Evolutionary conservation across 345 rosid genomes (phyloP), one percentile per base, ranked within the genome.

Genomic region (Pelargonium nanum): DNA sequence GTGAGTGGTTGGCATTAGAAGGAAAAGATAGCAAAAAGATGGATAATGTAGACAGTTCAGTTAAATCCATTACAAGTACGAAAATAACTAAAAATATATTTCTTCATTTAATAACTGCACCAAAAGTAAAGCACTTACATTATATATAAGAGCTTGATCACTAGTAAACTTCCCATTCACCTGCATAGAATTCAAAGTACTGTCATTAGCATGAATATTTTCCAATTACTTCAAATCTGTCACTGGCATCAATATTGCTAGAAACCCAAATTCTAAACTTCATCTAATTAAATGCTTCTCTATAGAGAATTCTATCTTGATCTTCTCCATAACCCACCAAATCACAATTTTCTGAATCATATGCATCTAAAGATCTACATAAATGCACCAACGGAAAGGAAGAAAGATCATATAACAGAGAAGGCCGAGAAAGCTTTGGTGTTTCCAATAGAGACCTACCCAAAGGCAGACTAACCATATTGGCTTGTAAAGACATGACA

Each of bases 111-210:
- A 32, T n/a, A n/a, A 40, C 16, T 19, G 23, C 2, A 58, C 69
- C 23, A 13, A 51, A 56, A 44, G 19, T 22, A 32, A 64, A 54
- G 58, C 22, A 70, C 96, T 84, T 76, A 91, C 97, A 63, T 84
- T 85, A 71, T 91, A 91, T 70, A 91, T 76, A 23, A 88, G 78
- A 72, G 79, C 66, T 64, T 91, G 94, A 75, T 84, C 85, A 24
- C 84, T 84, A 23, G 97, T 84, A 73, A 91, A 91, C 80, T 77
- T 88, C 70, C 97, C 94, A 79, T 91, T 91, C 34, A 91, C 94
- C 97, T 91, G 84, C 48, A 40, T 17, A 10, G 9, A 40, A 40
- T 17, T 40, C 48, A 40, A 40, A 2, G 16, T 40, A 40, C 48
- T 40, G 48, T 40, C 25, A 54, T 20, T 21, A 24, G 20, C 2